phyloP scores from a whole-genome alignment of 2,329 filamentous ascomycete species.

The Golovinomyces cichoracearum region DNA sequence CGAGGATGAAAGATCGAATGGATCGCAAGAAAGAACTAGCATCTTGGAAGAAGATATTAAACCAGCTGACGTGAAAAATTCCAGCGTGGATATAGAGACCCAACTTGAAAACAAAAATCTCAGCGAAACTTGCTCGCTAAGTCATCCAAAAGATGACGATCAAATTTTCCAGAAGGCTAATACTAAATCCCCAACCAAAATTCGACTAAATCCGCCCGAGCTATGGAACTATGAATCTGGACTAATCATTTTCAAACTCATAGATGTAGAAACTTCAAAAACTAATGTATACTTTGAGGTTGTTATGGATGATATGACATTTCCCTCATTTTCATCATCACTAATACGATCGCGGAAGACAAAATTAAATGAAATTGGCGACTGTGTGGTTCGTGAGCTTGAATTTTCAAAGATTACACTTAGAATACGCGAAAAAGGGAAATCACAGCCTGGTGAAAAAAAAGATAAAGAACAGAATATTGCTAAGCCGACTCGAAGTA shows the following conservation, averaged over 20 bases:
- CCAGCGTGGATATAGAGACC: too few species aligned
- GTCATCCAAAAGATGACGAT: conserved; percentile 14
- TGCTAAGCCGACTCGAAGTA: conserved; percentile 62
- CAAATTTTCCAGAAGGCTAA: conserved; percentile 19
- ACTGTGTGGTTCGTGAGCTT: conserved; percentile 89
- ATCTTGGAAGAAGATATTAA: conserved; percentile 16
- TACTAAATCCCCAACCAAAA: conserved; percentile 24
- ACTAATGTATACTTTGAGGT: conserved; percentile 59
- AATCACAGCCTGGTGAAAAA: conserved; percentile 41
- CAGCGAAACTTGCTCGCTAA: conserved; percentile 5
- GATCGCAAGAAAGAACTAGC: conserved; percentile 9
- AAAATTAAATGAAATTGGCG: conserved; percentile 75
- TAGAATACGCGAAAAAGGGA: conserved; percentile 55
- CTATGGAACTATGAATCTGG: conserved; percentile 70
- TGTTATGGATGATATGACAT: conserved; percentile 81
- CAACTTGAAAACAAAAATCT: not conserved
- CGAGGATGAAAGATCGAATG: conserved; percentile 25
- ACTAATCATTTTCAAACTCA: conserved; percentile 75
- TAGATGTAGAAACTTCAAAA: conserved; percentile 64
- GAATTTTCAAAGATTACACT: conserved; percentile 86
- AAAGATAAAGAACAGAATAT: conserved; percentile 43
- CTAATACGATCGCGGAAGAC: conserved; percentile 42
- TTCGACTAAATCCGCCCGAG: conserved; percentile 55
- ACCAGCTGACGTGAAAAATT: conserved; percentile 9
- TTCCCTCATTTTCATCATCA: conserved; percentile 63